Percentiles rank a stretch among this genome's conserved stretches.
Conservation (phyloP, 495 filamentous ascomycete genomes). For the Penicillium paradoxum region DNA sequence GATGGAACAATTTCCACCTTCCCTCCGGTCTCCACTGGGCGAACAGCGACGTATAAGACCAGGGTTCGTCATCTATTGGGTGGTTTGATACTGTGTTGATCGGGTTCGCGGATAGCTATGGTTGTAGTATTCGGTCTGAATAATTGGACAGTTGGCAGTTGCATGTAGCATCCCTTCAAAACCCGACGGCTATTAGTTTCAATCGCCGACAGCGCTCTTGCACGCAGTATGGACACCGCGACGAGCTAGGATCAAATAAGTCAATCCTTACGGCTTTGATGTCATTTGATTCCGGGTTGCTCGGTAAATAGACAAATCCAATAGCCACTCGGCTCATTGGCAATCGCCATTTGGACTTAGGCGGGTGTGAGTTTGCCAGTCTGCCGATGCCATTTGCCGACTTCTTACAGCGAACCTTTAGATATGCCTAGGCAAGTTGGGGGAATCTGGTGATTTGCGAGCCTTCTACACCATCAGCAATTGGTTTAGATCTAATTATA, state of each 20-base stretch:
- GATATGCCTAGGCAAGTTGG: too few species aligned
- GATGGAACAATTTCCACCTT: conserved; percentile 5
- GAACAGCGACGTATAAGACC: background rate
- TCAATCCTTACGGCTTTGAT: background rate
- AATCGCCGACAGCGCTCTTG: background rate
- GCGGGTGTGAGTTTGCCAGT: background rate
- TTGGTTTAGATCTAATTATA: too few species aligned
- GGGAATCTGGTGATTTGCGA: too few species aligned
- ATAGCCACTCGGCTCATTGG: background rate
- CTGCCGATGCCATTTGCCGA: background rate
- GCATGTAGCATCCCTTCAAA: too few species aligned
- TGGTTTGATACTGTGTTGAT: too few species aligned
- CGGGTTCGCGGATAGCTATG: too few species aligned
- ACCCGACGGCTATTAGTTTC: too few species aligned
- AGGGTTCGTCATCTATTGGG: too few species aligned
- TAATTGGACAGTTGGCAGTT: too few species aligned
- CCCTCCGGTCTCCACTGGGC: background rate
- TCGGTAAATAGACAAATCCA: background rate
- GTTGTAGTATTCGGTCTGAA: too few species aligned
- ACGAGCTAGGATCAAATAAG: background rate
- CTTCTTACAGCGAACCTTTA: background rate
- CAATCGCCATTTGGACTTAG: background rate
- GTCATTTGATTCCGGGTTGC: background rate
- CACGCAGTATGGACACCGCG: background rate
- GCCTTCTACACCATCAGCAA: too few species aligned